These are phyloP conservation scores for Alternaria sp. DNA, from an alignment of 2,329 filamentous ascomycete species.

Conservation along the genomic window DNA sequence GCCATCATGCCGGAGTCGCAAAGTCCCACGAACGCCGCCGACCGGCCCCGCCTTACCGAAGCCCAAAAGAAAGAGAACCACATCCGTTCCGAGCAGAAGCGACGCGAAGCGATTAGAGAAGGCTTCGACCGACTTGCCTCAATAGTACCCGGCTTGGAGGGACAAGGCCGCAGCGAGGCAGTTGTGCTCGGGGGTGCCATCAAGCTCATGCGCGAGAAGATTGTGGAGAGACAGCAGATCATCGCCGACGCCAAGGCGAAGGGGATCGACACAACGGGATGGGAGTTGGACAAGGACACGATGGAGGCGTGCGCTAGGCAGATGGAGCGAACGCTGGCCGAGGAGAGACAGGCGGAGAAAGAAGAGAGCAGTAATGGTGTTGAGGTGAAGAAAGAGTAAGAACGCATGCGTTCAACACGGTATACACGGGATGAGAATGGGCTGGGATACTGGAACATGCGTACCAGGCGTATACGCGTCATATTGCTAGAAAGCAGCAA, in stretches of 20 bases:
- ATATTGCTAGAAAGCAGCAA: not conserved
- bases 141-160: constrained; percentile 80
- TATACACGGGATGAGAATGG: not conserved
- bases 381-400: constrained; percentile 15
- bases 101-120: constrained; percentile 76
- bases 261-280: constrained; percentile 42
- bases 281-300: constrained; percentile 40
- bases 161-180: constrained; percentile 84
- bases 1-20: constrained; percentile 32
- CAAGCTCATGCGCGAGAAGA: constrained; percentile 51
- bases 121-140: constrained; percentile 83
- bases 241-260: constrained; percentile 46
- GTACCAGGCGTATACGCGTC: not conserved
- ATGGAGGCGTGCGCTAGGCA: constrained; percentile 36
- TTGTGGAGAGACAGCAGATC: constrained; percentile 44
- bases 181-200: constrained; percentile 71
- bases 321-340: constrained; percentile 28
- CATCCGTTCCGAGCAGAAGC: constrained; percentile 71
- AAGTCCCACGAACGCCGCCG: constrained; percentile 43
- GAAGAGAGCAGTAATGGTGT: constrained; percentile 10
- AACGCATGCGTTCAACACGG: not conserved
- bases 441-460: not conserved
- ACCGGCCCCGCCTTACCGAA: constrained; percentile 70
- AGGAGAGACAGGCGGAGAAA: constrained; percentile 22
- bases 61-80: constrained; percentile 77